Base-by-base conservation (phyloP, 768 basidiomycete species). In the Sporobolomyces phaffii region DNA sequence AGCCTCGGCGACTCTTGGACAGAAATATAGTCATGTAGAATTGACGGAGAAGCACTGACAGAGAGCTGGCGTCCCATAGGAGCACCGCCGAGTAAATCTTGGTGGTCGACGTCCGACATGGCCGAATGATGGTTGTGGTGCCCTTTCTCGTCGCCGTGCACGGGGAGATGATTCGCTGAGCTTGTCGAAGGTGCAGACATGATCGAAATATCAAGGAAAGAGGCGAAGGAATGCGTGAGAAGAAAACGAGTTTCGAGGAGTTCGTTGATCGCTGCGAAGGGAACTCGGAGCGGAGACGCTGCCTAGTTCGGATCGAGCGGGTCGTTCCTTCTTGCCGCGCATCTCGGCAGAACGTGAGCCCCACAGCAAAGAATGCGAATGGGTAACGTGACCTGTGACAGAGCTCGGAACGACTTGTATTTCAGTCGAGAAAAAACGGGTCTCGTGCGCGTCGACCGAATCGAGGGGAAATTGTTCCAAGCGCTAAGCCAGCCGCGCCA, bases 31-130 rank as follows among this genome's bases (percentile, higher is more conserved):
- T 40, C 14, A n/a, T n/a, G n/a, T n/a, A n/a, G 56, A 51, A 56
- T 10, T 49, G 43, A 57, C 33, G 47, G 17, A 24, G 28, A n/a
- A n/a, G n/a, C n/a, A n/a, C 54, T 56, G 1, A 72, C 64, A 3
- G 72, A 73, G 41, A 73, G 64, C 57, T 74, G 74, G 9, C 74
- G 65, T 8, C 69, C 66, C 20, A 74, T 67, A 6, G 64, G 57
- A 14, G 66, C 65, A 26, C 73, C 73, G 13, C 73, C 49, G 28
- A 72, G 49, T 9, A 63, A 26, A 38, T 57, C 49, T 17, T 26
- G 31, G 6, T 49, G 24, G 24, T 67, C 65, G 54, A 67, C 41
- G 9, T 62, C 60, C 34, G 50, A 53, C 52, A 45, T 36, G 17
- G 36, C 40, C 20, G 24, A 10, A n/a, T n/a, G n/a, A n/a, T n/a